phyloP scores from a whole-genome alignment of 169 alveolate species.

The Babesia bigemina region DNA sequence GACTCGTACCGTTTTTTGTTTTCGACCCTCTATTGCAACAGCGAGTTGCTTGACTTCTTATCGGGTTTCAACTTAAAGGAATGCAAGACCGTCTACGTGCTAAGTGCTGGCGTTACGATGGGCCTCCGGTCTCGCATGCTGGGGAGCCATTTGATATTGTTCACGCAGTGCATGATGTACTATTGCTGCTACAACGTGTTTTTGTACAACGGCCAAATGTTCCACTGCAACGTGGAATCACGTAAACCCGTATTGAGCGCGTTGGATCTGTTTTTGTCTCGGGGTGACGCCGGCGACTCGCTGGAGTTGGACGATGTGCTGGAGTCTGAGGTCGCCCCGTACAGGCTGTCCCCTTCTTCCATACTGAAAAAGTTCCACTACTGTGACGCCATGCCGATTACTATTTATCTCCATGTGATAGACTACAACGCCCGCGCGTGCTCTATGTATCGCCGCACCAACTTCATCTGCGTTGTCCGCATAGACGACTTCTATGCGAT shows the following conservation, averaged over 20 bases:
- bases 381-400: conserved; percentile 41
- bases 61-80: conserved; percentile 10
- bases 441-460: conserved; percentile 44
- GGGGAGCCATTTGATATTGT: conserved; percentile 58
- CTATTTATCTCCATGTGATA: conserved; percentile 64
- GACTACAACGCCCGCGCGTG: conserved; percentile 58
- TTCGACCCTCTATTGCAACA: conserved; percentile 43
- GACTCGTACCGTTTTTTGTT: conserved; percentile 43
- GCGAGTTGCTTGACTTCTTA: conserved; percentile 31
- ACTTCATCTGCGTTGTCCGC: conserved; percentile 47
- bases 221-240: background rate
- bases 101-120: conserved; percentile 66
- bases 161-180: conserved; percentile 48
- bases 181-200: conserved; percentile 20
- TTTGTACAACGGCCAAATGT: conserved; percentile 38
- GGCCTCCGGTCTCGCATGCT: conserved; percentile 52
- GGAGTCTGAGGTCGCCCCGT: conserved; percentile 27
- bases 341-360: background rate
- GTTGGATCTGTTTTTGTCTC: background rate
- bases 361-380: background rate
- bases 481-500: conserved; percentile 48
- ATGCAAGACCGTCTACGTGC: conserved; percentile 50
- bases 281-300: background rate
- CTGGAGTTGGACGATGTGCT: conserved; percentile 16
- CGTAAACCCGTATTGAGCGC: background rate